Conservation (phyloP, 2,329 filamentous ascomycete genomes). For the Orbilia ellipsospora region DNA sequence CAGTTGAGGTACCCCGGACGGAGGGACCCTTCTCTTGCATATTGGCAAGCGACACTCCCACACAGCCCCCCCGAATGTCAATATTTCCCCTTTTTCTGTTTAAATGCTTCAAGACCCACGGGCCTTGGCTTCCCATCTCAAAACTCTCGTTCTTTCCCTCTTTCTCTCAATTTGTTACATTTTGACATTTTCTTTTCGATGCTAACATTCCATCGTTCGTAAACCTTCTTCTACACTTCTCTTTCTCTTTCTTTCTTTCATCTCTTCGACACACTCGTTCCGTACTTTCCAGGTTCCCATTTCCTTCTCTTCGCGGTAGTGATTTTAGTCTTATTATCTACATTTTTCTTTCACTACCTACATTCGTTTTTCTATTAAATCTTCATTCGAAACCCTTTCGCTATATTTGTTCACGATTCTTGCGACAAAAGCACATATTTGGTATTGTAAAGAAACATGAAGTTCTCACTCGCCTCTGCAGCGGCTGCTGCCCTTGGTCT, state of each 20-base stretch:
- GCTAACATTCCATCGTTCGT: constrained; percentile 11
- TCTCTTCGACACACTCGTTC: constrained; percentile 58
- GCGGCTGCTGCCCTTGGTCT: constrained; percentile 64
- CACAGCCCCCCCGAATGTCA: constrained; percentile 26
- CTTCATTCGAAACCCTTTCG: constrained; percentile 23
- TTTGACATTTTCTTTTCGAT: constrained; percentile 38
- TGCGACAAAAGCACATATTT: constrained; percentile 15
- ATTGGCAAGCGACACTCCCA: neutral
- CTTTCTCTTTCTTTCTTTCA: constrained; percentile 54
- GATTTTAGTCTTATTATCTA: constrained; percentile 26
- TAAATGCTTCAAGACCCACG: constrained; percentile 20
- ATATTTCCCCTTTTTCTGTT: constrained; percentile 41
- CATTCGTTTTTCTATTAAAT: constrained; percentile 12
- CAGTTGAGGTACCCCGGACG: no score
- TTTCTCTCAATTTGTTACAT: constrained; percentile 24
- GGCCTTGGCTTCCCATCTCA: constrained; percentile 20
- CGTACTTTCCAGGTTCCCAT: constrained; percentile 59
- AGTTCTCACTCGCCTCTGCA: constrained; percentile 65
- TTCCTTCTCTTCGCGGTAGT: constrained; percentile 56
- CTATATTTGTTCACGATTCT: constrained; percentile 33
- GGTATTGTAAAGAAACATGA: constrained; percentile 65
- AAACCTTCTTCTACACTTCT: constrained; percentile 14
- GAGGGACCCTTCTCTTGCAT: no score
- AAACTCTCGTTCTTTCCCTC: constrained; percentile 26
- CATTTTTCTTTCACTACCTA: constrained; percentile 52